Conservation (phyloP, 176 grass and related monocot genomes). For the Lolium perenne region DNA sequence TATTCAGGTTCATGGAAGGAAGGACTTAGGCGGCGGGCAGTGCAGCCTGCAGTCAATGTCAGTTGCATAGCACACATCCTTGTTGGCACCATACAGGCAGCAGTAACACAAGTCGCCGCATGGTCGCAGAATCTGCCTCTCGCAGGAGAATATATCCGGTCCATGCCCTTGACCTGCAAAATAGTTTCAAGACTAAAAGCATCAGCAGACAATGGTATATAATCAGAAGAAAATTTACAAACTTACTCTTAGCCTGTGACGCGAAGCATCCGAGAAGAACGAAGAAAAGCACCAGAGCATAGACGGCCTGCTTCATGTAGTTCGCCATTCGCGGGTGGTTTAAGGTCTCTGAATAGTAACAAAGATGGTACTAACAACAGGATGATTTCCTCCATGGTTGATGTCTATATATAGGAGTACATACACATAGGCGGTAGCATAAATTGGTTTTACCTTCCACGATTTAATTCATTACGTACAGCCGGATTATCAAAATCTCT, state of each 20-base stretch:
- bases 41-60: background rate
- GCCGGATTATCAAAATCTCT: background rate
- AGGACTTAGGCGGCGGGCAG: background rate
- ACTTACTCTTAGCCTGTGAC: background rate
- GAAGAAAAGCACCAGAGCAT: background rate
- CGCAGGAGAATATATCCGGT: slow-evolving; percentile 2
- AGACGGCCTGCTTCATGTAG: background rate
- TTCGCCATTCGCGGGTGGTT: background rate
- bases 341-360: background rate
- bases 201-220: background rate
- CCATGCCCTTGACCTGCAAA: slow-evolving; percentile 25
- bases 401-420: background rate
- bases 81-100: background rate
- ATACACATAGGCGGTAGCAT: background rate
- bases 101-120: slow-evolving; percentile 27
- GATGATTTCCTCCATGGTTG: background rate
- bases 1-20: background rate
- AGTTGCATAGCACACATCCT: background rate
- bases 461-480: background rate
- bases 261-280: slow-evolving; percentile 27
- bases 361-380: background rate
- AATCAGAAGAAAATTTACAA: background rate
- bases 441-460: too few species aligned
- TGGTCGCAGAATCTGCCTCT: background rate
- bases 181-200: background rate